Evolutionary conservation across 2,329 filamentous ascomycete species (phyloP).

Genomic region (Triangularia verruculosa): DNA sequence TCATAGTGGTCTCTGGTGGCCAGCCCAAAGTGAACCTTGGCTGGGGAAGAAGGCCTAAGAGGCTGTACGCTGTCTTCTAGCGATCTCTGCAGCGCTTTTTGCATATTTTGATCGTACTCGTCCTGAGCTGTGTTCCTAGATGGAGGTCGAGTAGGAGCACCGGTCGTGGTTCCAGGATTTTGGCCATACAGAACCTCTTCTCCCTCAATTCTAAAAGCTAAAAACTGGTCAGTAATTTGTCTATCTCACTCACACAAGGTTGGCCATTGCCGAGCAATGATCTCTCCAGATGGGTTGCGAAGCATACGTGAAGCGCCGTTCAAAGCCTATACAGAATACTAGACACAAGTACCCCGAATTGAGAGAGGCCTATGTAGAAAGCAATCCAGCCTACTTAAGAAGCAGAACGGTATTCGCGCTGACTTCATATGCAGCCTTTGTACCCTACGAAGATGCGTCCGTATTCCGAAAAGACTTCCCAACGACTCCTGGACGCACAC

Average conservation of each 20-base stretch:
- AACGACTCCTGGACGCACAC: neutral
- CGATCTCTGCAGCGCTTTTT: conserved; percentile 57
- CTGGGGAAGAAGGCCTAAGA: conserved; percentile 29
- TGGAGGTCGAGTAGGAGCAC: conserved; percentile 59
- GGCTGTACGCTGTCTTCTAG: conserved; percentile 45
- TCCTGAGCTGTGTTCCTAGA: conserved; percentile 49
- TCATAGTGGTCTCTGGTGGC: conserved; percentile 54
- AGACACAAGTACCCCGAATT: neutral
- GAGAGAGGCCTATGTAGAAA: neutral
- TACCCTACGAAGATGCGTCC: neutral
- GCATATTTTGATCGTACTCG: conserved; percentile 55
- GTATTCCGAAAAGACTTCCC: neutral
- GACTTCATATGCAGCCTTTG: neutral
- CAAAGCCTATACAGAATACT: neutral
- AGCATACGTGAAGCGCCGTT: neutral
- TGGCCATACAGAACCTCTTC: conserved; percentile 39
- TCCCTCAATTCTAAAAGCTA: conserved; percentile 25
- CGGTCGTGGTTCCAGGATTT: conserved; percentile 26
- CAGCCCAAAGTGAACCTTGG: conserved; percentile 54
- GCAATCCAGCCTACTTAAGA: neutral
- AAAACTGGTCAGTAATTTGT: neutral
- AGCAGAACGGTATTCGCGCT: neutral
- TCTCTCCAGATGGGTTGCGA: neutral
- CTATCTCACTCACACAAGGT: neutral
- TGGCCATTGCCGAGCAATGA: neutral